These are phyloP conservation scores for Ustilago xerochloae DNA, from an alignment of 1,284 basidiomycete species.

Conservation along the genomic window DNA sequence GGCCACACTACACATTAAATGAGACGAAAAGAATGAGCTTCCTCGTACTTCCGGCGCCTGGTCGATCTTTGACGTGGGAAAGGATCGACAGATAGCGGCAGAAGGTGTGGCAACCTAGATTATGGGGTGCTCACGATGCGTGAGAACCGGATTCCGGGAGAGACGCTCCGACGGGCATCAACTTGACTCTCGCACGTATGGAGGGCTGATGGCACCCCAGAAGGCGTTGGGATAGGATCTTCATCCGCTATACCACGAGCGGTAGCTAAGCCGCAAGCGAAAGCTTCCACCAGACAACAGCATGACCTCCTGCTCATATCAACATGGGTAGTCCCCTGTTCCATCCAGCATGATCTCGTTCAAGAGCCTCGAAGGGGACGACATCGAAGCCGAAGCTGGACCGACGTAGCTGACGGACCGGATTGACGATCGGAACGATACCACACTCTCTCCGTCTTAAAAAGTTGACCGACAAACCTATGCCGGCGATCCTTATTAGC, in stretches of 20 bases:
- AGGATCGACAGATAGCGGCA: no score
- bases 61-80: no score
- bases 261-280: not conserved
- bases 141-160: no score
- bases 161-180: no score
- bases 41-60: no score
- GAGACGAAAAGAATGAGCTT: no score
- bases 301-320: not conserved
- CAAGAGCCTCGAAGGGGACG: not conserved
- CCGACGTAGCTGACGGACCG: not conserved
- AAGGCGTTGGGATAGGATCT: no score
- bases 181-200: not conserved
- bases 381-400: not conserved
- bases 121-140: no score
- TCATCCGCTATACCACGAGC: not conserved
- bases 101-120: no score
- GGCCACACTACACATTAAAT: no score
- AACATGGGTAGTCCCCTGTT: not conserved
- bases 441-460: not conserved
- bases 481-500: not conserved
- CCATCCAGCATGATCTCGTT: not conserved
- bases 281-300: not conserved
- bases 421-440: not conserved
- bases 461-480: not conserved
- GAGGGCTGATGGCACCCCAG: no score